These are phyloP conservation scores for Magnusiomyces starmeri DNA, from an alignment of 1,139 yeast genomes.

Conservation along the genomic window DNA sequence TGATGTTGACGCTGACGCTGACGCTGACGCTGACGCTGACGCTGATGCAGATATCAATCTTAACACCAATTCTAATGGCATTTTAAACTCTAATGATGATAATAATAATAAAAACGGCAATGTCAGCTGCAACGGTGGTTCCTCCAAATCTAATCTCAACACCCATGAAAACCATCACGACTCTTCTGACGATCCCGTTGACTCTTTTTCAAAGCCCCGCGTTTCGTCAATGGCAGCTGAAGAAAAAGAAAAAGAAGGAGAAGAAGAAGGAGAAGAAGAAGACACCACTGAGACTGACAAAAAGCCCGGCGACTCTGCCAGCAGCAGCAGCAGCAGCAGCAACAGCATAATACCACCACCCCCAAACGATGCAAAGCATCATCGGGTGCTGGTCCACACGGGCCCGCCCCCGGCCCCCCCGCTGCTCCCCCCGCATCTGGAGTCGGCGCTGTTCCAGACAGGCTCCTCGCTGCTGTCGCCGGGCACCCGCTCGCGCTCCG, in stretches of 20 bases:
- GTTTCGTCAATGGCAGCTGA: neutral
- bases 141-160: too few species aligned
- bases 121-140: too few species aligned
- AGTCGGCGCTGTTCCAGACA: neutral
- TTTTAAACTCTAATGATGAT: neutral
- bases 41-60: too few species aligned
- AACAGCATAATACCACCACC: neutral
- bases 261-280: neutral
- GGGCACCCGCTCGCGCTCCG: neutral
- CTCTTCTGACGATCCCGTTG: too few species aligned
- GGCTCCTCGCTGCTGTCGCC: neutral
- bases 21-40: too few species aligned
- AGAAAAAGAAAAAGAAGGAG: neutral
- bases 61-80: too few species aligned
- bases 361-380: neutral
- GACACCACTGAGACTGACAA: too few species aligned
- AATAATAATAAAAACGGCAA: neutral
- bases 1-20: neutral
- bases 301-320: neutral
- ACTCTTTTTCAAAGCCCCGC: too few species aligned
- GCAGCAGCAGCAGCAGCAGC: neutral
- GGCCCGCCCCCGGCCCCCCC: slow-evolving; percentile 2
- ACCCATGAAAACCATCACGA: too few species aligned
- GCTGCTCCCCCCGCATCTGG: neutral
- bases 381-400: neutral